These are phyloP conservation scores for Candida fluviatilis DNA, from an alignment of 805 yeast species.

Conservation along the genomic window DNA sequence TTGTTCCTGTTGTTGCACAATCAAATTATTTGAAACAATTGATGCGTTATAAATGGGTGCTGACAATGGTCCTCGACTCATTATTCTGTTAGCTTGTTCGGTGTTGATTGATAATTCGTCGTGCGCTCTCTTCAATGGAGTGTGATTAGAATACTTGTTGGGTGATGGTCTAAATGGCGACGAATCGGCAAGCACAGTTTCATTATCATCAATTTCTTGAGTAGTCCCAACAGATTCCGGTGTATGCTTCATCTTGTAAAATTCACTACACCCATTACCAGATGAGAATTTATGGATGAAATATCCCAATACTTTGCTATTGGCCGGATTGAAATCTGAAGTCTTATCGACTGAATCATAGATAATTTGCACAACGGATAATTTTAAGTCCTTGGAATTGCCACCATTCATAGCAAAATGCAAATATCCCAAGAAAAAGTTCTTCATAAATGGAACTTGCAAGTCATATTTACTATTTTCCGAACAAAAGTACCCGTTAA, in stretches of 20 bases:
- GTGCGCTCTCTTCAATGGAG: slow-evolving; percentile 10
- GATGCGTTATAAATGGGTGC: slow-evolving; percentile 35
- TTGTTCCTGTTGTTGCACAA: not conserved
- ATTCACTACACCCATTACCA: not conserved
- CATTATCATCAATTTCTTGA: slow-evolving; percentile 30
- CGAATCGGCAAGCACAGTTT: slow-evolving; percentile 37
- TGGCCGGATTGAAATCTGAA: slow-evolving; percentile 5
- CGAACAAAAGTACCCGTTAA: slow-evolving; percentile 27
- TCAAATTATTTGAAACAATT: slow-evolving; percentile 13
- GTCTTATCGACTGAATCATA: slow-evolving; percentile 17
- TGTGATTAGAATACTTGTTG: slow-evolving; percentile 5
- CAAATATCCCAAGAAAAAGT: slow-evolving; percentile 37
- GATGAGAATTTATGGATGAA: slow-evolving; percentile 21
- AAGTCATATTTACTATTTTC: slow-evolving; percentile 17
- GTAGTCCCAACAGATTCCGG: not conserved
- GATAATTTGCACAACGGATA: slow-evolving; percentile 29
- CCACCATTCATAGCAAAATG: slow-evolving; percentile 31
- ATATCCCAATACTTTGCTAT: slow-evolving; percentile 16
- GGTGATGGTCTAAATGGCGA: slow-evolving; percentile 32
- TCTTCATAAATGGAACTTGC: slow-evolving; percentile 33
- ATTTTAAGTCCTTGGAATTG: slow-evolving; percentile 10
- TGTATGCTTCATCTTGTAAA: slow-evolving; percentile 4
- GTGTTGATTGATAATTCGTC: slow-evolving; percentile 8
- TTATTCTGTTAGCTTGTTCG: slow-evolving; percentile 5
- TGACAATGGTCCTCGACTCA: slow-evolving; percentile 23